Evolutionary conservation across 2,329 filamentous ascomycete genomes (phyloP), one percentile per base, ranked within the genome.

Genomic region (Colletotrichum trifolii): DNA sequence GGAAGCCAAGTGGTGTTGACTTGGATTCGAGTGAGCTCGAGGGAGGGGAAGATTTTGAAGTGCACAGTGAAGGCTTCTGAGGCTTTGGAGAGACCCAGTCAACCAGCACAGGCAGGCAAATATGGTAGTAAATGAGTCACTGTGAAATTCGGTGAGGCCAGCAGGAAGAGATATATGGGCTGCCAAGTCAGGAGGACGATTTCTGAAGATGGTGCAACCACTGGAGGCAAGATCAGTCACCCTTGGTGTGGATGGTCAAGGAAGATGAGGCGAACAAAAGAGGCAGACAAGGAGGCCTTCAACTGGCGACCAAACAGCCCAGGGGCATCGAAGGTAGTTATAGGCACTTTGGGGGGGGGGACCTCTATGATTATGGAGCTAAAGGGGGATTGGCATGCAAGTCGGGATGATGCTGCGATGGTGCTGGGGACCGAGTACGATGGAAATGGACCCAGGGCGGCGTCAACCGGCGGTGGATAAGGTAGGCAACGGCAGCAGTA

Each of bases 111-210:
- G 54, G 35, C 39, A 59, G 52, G 55, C 38, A 66, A 55, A 25
- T 68, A 68, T 69, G 69, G 71, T 68, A 70, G 73, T 71, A 70
- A 75, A 76, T 79, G 78, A 79, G 76, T 79, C 77, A 77, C 73
- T 66, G 78, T 81, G 78, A 80, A 78, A 73, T 72, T 72, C 64
- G 73, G 78, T 79, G 78, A 81, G 78, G 73, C 73, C 72, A 75
- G 73, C 69, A 67, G 73, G 72, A 71, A 68, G 68, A 72, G 70
- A 73, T 81, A 80, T 81, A 81, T 77, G 76, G 52, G 63, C 64
- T 69, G 69, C 33, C 66, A 60, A 56, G 67, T 66, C 55, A 60
- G 55, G 53, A 59, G 67, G 60, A 54, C 56, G 68, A 11, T 45
- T 54, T 60, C 34, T 65, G 54, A 34, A 47, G 53, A 68, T 58